A percentile compares a stretch with the other conserved stretches of the same genome.
phyloP scores from a whole-genome alignment of 345 rosid genomes.

The Eucalyptus sp. region DNA sequence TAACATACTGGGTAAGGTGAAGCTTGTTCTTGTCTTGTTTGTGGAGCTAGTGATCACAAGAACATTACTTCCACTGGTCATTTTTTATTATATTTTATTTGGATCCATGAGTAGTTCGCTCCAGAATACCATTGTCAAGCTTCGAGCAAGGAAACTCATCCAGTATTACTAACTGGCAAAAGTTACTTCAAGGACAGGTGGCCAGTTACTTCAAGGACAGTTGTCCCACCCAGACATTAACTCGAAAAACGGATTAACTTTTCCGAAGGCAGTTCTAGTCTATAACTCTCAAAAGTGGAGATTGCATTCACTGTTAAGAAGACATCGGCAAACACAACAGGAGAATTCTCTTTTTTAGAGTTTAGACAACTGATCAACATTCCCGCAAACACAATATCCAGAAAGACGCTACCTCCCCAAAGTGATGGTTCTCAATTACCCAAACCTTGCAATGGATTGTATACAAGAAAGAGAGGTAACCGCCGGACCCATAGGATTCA shows the following conservation, averaged over 20 bases:
- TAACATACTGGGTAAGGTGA: not conserved
- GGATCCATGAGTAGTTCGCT: not conserved
- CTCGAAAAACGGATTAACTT: not conserved
- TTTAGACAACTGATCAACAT: not conserved
- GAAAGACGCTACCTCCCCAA: not conserved
- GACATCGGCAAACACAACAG: not conserved
- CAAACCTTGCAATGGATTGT: not conserved
- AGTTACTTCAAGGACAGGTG: not conserved
- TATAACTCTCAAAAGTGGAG: not conserved
- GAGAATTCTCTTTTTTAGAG: not conserved
- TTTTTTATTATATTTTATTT: not conserved
- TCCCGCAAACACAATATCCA: not conserved
- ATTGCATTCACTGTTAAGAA: not conserved
- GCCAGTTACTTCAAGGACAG: too few species aligned
- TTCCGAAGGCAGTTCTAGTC: not conserved
- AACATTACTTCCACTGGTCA: not conserved
- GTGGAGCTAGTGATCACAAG: not conserved
- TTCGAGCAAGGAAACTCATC: not conserved
- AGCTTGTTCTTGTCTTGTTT: not conserved
- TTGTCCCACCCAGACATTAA: not conserved
- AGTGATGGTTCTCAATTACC: not conserved
- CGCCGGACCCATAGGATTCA: not conserved
- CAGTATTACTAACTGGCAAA: not conserved
- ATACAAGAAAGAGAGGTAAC: not conserved
- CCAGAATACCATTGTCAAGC: not conserved